Conservation (phyloP, 2,329 filamentous ascomycete species). For the Ceratocystis alfenasii region DNA sequence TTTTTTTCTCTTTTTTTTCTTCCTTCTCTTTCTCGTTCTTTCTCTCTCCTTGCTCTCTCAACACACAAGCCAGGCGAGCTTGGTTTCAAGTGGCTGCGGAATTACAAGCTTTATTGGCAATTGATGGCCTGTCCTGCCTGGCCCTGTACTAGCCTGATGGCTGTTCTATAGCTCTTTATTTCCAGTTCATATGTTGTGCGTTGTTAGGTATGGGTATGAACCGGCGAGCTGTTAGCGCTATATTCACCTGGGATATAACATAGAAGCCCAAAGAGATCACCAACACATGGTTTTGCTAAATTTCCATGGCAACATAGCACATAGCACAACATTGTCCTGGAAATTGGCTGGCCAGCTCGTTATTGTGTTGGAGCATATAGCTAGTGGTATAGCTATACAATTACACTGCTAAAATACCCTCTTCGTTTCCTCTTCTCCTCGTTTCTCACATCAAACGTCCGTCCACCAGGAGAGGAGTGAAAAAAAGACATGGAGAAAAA, state of each 20-base stretch:
- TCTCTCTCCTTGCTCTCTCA: too few species aligned
- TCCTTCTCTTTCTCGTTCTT: too few species aligned
- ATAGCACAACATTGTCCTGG: background rate
- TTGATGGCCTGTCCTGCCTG: background rate
- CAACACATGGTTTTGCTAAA: too few species aligned
- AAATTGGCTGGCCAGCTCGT: background rate
- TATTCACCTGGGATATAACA: conserved; percentile 7
- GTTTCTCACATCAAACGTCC: background rate
- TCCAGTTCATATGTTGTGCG: background rate
- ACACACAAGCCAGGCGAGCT: background rate
- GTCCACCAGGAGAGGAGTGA: background rate
- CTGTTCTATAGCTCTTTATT: background rate
- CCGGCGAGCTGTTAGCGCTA: background rate
- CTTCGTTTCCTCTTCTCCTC: background rate
- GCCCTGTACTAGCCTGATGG: too few species aligned
- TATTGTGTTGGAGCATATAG: too few species aligned
- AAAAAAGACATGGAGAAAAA: conserved; percentile 4
- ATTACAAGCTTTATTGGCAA: background rate
- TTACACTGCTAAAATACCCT: background rate
- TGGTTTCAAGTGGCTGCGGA: background rate
- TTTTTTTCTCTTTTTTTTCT: too few species aligned
- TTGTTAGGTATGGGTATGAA: background rate
- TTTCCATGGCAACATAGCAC: background rate
- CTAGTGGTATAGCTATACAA: background rate
- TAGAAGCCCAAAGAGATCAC: too few species aligned